Percentiles rank a stretch among this genome's conserved stretches.
These are phyloP conservation scores for Linnemannia schmuckeri DNA, from an alignment of 192 early-diverging fungal species.

Conservation along the genomic window DNA sequence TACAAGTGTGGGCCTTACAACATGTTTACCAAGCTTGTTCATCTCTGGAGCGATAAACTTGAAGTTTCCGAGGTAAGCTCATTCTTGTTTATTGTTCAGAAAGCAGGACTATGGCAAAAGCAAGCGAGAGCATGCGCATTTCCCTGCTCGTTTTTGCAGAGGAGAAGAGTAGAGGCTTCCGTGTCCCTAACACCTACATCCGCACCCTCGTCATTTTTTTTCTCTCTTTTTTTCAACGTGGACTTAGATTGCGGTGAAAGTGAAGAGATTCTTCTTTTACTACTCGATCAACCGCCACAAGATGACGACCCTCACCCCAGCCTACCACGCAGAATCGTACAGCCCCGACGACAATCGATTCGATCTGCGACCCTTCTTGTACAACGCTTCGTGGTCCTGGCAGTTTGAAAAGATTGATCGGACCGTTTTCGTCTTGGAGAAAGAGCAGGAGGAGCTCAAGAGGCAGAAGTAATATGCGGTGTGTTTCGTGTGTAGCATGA, in stretches of 20 bases:
- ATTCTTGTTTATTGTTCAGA: background rate
- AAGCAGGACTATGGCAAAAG: background rate
- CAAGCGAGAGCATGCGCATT: too few relatives aligned
- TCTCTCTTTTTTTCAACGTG: background rate
- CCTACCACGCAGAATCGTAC: constrained; percentile 95
- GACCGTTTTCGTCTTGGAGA: constrained; percentile 33
- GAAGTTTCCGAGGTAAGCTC: constrained; percentile 70
- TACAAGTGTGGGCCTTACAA: constrained; percentile 90
- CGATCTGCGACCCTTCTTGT: constrained; percentile 96
- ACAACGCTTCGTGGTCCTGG: constrained; percentile 93
- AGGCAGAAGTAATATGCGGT: background rate
- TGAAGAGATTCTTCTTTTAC: constrained; percentile 96
- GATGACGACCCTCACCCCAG: constrained; percentile 96
- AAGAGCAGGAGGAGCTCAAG: constrained; percentile 6
- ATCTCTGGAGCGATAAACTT: constrained; percentile 78
- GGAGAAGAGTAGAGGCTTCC: too few relatives aligned
- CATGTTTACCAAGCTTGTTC: constrained; percentile 93
- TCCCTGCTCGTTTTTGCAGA: too few relatives aligned
- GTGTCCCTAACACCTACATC: too few relatives aligned
- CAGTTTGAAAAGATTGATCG: constrained; percentile 91
- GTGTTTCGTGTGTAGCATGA: background rate
- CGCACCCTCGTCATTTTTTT: background rate
- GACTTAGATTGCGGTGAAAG: constrained; percentile 86
- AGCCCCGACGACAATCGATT: constrained; percentile 98
- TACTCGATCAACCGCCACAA: constrained; percentile 99